Evolutionary conservation across 2,329 filamentous ascomycete genomes (phyloP).

Genomic region (Kalmusia sp.): DNA sequence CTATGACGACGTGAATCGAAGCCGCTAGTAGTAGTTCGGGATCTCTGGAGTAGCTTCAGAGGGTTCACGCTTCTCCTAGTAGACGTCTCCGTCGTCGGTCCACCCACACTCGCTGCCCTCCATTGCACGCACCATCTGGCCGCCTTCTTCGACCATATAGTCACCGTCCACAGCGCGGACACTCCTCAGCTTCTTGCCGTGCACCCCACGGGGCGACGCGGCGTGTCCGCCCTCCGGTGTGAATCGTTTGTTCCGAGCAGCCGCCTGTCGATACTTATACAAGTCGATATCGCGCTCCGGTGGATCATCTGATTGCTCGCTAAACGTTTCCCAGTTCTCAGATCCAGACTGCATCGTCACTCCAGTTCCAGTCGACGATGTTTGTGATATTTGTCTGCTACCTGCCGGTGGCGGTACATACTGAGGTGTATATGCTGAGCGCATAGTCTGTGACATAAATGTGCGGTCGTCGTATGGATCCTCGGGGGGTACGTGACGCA

Average conservation of each 20-base stretch:
- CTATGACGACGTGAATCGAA: background rate
- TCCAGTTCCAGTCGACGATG: conserved; percentile 60
- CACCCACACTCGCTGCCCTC: conserved; percentile 61
- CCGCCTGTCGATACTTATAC: conserved; percentile 78
- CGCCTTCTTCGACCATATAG: conserved; percentile 50
- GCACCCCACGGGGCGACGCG: conserved; percentile 38
- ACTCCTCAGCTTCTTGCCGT: conserved; percentile 48
- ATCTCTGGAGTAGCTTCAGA: background rate
- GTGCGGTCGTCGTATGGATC: conserved; percentile 77
- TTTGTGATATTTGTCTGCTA: conserved; percentile 74
- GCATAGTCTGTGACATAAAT: conserved; percentile 42
- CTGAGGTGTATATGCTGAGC: conserved; percentile 30
- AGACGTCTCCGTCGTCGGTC: conserved; percentile 57
- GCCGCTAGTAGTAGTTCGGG: background rate
- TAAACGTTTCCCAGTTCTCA: conserved; percentile 98
- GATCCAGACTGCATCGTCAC: conserved; percentile 78
- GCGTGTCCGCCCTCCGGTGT: conserved; percentile 47
- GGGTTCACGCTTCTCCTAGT: conserved; percentile 16
- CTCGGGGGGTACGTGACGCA: conserved; percentile 71
- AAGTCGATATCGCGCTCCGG: conserved; percentile 72
- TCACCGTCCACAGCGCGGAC: conserved; percentile 56
- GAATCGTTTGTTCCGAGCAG: conserved; percentile 71
- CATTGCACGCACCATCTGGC: conserved; percentile 53
- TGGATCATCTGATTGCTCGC: conserved; percentile 78
- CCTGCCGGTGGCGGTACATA: conserved; percentile 29